A percentile compares a stretch with the other conserved stretches of the same genome.
These are phyloP conservation scores for Carex sylvatica DNA, from an alignment of 202 grass and related monocot species.

Conservation along the genomic window DNA sequence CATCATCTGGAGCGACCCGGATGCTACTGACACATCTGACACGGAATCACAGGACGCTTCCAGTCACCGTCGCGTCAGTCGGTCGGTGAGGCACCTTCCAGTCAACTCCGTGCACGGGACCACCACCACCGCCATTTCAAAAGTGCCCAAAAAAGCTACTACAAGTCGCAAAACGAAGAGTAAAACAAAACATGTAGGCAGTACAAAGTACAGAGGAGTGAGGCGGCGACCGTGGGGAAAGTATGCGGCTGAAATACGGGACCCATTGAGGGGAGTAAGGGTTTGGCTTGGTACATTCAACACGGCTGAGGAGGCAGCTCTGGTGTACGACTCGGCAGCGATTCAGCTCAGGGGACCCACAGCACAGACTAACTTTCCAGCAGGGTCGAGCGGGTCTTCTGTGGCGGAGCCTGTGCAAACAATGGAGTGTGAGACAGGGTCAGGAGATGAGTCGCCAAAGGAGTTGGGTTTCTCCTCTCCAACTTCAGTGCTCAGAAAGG, in stretches of 20 bases:
- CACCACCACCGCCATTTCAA: neutral
- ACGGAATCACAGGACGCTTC: slow-evolving; percentile 25
- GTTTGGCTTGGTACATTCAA: slow-evolving; percentile 97
- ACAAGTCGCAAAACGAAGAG: neutral
- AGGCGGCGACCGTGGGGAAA: slow-evolving; percentile 90
- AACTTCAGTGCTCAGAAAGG: slow-evolving; percentile 80
- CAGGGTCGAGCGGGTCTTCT: neutral
- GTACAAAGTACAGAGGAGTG: slow-evolving; percentile 81
- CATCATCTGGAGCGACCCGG: slow-evolving; percentile 77
- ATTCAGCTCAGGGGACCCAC: slow-evolving; percentile 69
- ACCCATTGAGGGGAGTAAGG: slow-evolving; percentile 81
- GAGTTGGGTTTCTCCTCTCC: slow-evolving; percentile 70
- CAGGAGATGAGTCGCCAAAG: slow-evolving; percentile 51
- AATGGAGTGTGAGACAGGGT: neutral
- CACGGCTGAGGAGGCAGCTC: slow-evolving; percentile 98
- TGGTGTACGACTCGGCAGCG: slow-evolving; percentile 84
- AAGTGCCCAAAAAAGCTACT: neutral
- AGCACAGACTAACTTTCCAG: slow-evolving; percentile 70
- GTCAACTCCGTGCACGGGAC: neutral
- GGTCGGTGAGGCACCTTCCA: neutral
- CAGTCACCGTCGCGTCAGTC: neutral
- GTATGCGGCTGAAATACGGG: slow-evolving; percentile 92
- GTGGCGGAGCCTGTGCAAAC: neutral
- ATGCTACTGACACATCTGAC: slow-evolving; percentile 70
- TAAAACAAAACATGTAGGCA: slow-evolving; percentile 18